Percentiles rank a stretch among this genome's conserved stretches.
These are phyloP conservation scores for Cinnamomum micranthum DNA, from an alignment of 164 flowering plant species.

Conservation along the genomic window DNA sequence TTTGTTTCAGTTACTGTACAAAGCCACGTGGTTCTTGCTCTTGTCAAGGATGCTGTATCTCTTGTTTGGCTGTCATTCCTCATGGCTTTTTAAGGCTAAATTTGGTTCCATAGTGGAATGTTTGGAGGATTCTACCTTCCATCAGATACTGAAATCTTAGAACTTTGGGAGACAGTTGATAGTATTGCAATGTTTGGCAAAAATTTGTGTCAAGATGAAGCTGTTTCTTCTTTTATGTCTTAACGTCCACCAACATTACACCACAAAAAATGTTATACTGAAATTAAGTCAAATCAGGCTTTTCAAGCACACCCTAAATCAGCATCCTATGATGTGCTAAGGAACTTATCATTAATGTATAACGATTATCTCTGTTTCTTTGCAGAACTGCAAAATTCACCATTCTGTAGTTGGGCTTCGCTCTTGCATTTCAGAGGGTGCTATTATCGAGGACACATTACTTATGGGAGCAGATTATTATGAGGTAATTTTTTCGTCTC, in stretches of 20 bases:
- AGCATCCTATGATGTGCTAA: not conserved
- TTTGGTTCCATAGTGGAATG: not conserved
- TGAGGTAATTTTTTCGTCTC: slow-evolving; percentile 46
- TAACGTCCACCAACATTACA: not conserved
- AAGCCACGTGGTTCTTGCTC: not conserved
- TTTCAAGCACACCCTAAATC: not conserved
- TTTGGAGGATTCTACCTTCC: not conserved
- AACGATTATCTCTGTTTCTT: not conserved
- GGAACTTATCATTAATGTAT: not conserved
- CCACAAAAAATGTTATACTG: not conserved
- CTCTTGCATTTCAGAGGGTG: slow-evolving; percentile 95
- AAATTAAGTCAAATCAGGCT: too few relatives aligned
- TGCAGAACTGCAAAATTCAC: slow-evolving; percentile 91
- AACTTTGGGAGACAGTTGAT: not conserved
- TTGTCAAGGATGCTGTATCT: not conserved
- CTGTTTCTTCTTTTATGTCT: not conserved
- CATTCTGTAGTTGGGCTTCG: slow-evolving; percentile 94
- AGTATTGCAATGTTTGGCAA: not conserved
- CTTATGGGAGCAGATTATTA: slow-evolving; percentile 98
- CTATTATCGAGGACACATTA: slow-evolving; percentile 82
- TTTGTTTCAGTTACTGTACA: not conserved
- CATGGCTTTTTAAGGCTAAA: not conserved
- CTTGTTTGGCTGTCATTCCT: not conserved
- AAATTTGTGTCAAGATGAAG: not conserved
- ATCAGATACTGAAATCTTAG: not conserved